Evolutionary conservation across 208 protist genomes (phyloP), one percentile per base, ranked within the genome.

Genomic region (Herpetomonas tarakana): DNA sequence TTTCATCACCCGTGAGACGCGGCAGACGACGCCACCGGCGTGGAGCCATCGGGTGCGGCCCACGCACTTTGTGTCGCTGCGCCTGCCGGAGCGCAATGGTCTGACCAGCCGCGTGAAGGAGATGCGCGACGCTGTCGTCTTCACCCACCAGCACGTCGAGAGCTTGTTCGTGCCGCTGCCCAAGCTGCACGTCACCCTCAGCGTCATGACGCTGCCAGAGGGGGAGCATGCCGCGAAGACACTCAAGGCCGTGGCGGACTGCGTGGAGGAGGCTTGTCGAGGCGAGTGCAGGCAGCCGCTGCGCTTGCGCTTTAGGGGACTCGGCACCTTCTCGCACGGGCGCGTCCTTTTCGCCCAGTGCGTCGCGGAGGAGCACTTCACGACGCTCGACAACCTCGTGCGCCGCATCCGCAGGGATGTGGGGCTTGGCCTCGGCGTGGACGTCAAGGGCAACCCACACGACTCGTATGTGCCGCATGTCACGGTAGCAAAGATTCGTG

Each of bases 381-480:
- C 56, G 35, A 68, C 57, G 1, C 75, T 95, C 18, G 86, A 92
- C 51, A 21, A 22, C 35, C 46, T 82, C 27, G 81, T 93, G 54
- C 81, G 69, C 11, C 64, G 64, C 31, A 71, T 91, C 25, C 69
- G 89, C 19, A 53, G 41, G 28, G 71, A 76, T 29, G 59, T 92
- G 19, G 85, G 83, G 0, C 41, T 68, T 0, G 74, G 68, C 2
- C 62, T 92, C 7, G 68, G 75, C 11, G 74, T 95, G 9, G 86
- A 93, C 57, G 58, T 95, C 50, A 91, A 93, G 68, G 89, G 89
- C 44, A 95, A 95, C 60, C 83, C 86, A 54, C 78, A 92, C 61
- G 89, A 95, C 56, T 83, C 76, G n/a, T 95, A 89, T 68, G 86
- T 95, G 64, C 89, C 89, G 22, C 89, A 95, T 70, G 52, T 95